Base-by-base conservation (phyloP, 176 grass and related monocot species). In the Oryza longistaminata region DNA sequence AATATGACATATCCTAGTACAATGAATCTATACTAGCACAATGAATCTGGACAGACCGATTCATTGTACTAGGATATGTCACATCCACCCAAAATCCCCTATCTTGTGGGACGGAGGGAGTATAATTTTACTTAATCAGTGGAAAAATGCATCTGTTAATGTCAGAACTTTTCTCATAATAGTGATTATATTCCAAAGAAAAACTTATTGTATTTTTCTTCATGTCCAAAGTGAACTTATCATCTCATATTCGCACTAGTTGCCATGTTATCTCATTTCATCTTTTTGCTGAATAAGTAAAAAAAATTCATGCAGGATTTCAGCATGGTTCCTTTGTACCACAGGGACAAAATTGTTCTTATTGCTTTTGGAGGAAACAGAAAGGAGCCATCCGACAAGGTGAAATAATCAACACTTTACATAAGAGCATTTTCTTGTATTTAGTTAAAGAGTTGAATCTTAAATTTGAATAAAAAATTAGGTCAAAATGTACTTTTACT, bases 291-390 rank as follows among this genome's bases (percentile, higher is more conserved):
- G 26, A 83, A 49, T 27, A 62, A 90, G 37, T 11, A 31, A 83
- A 66, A 55, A 69, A 48, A 79, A 3, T 70, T n/a, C 29, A 10
- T 84, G 86, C 88, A 99, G 96, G 96, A 91, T 44, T 96, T 99
- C 77, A 96, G 93, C 76, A 92, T 96, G 90, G 91, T 95, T 92
- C 86, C 93, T 42, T 87, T 99, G 78, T 85, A 88, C 83, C 90
- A 96, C 75, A 92, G 75, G 75, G 91, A 96, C 81, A 96, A 96
- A 78, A 69, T 89, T 85, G 86, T 93, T 80, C 96, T 99, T 66
- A 46, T 99, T 72, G 90, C 96, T 87, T 99, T 99, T 92, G 96
- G 96, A 82, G 96, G 96, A 64, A 89, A 96, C 50, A 95, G 90
- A 82, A 99, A 99, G 86, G 96, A 99, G 58, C 86, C 96, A 50